A percentile compares a stretch with the other conserved stretches of the same genome.
Conservation (phyloP, 202 grass and related monocot genomes). For the Saccharum hybrid region DNA sequence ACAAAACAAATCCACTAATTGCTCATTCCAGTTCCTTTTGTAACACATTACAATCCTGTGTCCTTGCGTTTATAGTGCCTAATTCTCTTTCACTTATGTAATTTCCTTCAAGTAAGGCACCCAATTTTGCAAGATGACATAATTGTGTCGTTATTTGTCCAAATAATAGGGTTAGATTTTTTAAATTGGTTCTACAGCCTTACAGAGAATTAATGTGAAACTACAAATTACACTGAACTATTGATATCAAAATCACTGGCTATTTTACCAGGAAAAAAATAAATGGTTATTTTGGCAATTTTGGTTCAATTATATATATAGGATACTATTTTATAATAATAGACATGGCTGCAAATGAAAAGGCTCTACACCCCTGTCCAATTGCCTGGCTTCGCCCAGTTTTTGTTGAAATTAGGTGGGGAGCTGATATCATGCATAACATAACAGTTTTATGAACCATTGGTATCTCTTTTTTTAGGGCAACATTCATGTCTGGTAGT, state of each 20-base stretch:
- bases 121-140: no score
- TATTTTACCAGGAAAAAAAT: not conserved
- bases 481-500: not conserved
- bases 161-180: not conserved
- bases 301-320: no score
- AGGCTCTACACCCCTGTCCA: no score
- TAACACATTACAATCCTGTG: not conserved
- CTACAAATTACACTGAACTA: not conserved
- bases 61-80: not conserved
- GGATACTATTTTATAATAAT: no score
- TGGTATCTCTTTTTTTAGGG: not conserved
- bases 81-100: not conserved
- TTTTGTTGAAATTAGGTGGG: conserved; percentile 5
- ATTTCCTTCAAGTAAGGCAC: not conserved
- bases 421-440: conserved; percentile 17
- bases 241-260: not conserved
- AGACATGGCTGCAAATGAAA: no score
- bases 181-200: not conserved
- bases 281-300: not conserved
- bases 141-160: no score
- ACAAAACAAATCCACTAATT: not conserved
- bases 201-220: not conserved
- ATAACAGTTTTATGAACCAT: not conserved
- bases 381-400: no score
- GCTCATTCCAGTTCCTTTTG: not conserved